Conservation (phyloP, 2,329 filamentous ascomycete genomes). For the Fusarium poae region DNA sequence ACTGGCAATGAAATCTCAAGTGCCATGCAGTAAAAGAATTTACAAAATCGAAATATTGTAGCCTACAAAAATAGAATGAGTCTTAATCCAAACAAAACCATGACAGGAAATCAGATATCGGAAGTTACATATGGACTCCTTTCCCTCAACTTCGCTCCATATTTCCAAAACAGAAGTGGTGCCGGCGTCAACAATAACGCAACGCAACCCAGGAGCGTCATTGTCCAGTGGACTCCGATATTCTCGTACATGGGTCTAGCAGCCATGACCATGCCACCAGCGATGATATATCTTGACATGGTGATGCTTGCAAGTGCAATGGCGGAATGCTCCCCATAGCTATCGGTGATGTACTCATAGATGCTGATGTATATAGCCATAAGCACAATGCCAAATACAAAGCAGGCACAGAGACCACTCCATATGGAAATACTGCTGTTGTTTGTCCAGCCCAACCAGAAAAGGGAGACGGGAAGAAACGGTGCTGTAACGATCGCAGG, state of each 20-base stretch:
- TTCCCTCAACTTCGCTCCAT: slow-evolving; percentile 40
- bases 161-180: slow-evolving; percentile 54
- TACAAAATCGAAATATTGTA: neutral
- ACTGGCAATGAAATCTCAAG: neutral
- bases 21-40: neutral
- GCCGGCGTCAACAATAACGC: slow-evolving; percentile 50
- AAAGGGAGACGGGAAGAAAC: slow-evolving; percentile 63
- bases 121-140: slow-evolving; percentile 15
- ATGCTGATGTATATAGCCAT: slow-evolving; percentile 63
- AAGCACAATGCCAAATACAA: slow-evolving; percentile 65
- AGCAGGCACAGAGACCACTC: slow-evolving; percentile 63
- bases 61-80: neutral
- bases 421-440: slow-evolving; percentile 60
- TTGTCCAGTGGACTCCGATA: slow-evolving; percentile 58
- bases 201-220: slow-evolving; percentile 56
- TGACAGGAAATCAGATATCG: neutral
- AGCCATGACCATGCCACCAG: slow-evolving; percentile 57
- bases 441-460: slow-evolving; percentile 71
- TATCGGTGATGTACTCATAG: slow-evolving; percentile 71
- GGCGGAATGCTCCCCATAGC: slow-evolving; percentile 65
- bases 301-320: slow-evolving; percentile 52
- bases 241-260: slow-evolving; percentile 56
- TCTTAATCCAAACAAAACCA: neutral
- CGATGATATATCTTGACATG: slow-evolving; percentile 51
- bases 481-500: slow-evolving; percentile 65